Base-by-base conservation (phyloP, 305 asterid genomes). In the Solanum hybrid region DNA sequence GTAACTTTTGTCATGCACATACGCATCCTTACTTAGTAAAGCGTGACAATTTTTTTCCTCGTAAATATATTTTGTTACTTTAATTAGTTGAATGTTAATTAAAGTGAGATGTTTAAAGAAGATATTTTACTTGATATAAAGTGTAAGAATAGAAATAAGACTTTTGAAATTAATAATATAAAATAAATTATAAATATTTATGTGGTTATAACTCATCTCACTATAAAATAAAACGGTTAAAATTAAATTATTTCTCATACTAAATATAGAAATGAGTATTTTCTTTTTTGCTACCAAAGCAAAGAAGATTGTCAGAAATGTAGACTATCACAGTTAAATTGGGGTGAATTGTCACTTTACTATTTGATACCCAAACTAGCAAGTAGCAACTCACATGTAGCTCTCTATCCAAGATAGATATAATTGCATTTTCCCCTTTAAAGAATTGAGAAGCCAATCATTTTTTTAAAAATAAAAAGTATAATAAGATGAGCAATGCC, bases 381-480 rank as follows among this genome's bases (percentile, higher is more conserved):
- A 81, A 81, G 34, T 38, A 7, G 39, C 61, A 89, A 68, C 79
- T 78, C 88, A 80, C 82, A 72, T 72, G 90, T 14, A 24, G 10
- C 45, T 77, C 75, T 38, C 13, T 24, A 26, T 90, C 57, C 29
- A 45, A 45, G 88, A 83, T 83, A 10, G 75, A 83, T 83, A 29
- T 83, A 9, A 45, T 84, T 51, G 76, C 31, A 5, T 31, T 38
- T 38, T 76, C 1, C 20, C 51, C 10, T 33, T 38, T 17, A 20
- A 17, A 79, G 79, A 39, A 36, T n/a, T 73, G 20, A 83, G 87
- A 86, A 70, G 33, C 90, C 85, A 77, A 91, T 90, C 73, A 91
- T 78, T 65, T 15, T 26, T 10, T 10, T 1, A 0, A 4, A 12
- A 83, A 51, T 20, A 37, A 22, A 37, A 65, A 90, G 24, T 13